Evolutionary conservation across 257 asterid species (phyloP).

Genomic region (Galeopsis tetrahit): DNA sequence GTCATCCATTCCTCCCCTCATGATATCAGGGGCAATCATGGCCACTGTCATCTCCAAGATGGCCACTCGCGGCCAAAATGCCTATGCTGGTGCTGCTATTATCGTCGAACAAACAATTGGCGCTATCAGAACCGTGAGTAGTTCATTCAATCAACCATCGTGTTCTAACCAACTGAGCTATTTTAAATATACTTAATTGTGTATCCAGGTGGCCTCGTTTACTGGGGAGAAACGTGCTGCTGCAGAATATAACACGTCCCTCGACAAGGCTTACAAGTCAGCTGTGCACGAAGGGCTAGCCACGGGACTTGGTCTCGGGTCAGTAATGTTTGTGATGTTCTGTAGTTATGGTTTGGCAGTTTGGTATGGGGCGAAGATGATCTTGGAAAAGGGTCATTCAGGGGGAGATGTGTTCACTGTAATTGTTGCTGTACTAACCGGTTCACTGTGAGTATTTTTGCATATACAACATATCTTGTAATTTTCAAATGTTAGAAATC

Average conservation of each 20-base stretch:
- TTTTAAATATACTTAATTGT: not conserved
- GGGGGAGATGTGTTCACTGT: conserved; percentile 75
- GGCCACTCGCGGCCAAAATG: conserved; percentile 80
- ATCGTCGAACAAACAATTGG: conserved; percentile 87
- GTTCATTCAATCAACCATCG: too few species aligned
- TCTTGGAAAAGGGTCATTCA: conserved; percentile 52
- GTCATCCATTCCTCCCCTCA: conserved; percentile 78
- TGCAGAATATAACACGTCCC: conserved; percentile 55
- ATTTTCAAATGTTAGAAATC: not conserved
- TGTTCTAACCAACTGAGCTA: too few species aligned
- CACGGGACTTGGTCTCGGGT: conserved; percentile 74
- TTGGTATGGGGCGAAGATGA: conserved; percentile 76
- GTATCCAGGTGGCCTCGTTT: conserved; percentile 71
- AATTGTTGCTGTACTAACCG: conserved; percentile 63
- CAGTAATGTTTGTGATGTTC: conserved; percentile 64
- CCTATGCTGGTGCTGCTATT: conserved; percentile 75
- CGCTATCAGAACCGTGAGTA: conserved; percentile 65
- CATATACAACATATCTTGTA: not conserved
- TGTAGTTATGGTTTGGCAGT: conserved; percentile 82
- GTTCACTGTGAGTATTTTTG: conserved; percentile 75
- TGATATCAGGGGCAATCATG: conserved; percentile 72
- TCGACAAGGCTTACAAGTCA: conserved; percentile 63
- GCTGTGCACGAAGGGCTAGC: conserved; percentile 73
- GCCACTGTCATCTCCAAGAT: conserved; percentile 58
- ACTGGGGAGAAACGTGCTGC: conserved; percentile 83